phyloP scores from a whole-genome alignment of 306 rosid genomes.

The Lotus japonicus region DNA sequence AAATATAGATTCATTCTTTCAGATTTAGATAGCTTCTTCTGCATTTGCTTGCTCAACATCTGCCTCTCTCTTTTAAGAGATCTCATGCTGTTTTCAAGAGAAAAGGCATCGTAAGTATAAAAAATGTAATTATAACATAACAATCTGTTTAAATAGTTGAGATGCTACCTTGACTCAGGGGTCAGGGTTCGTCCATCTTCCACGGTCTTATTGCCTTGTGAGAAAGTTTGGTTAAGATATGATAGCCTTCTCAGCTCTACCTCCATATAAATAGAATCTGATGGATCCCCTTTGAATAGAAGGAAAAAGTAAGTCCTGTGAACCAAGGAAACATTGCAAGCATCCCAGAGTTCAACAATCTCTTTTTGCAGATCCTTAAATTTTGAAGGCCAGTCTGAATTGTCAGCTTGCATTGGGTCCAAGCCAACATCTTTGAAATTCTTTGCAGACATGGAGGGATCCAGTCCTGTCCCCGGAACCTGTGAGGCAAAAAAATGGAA shows the following conservation, averaged over 20 bases:
- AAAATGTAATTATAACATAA: no score
- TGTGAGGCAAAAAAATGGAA: slow-evolving; percentile 29
- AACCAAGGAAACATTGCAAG: slow-evolving; percentile 78
- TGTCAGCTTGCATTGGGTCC: slow-evolving; percentile 59
- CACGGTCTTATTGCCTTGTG: slow-evolving; percentile 39
- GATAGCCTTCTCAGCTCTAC: slow-evolving; percentile 80
- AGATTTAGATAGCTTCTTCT: slow-evolving; percentile 44
- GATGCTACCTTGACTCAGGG: slow-evolving; percentile 55
- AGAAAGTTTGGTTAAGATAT: slow-evolving; percentile 60
- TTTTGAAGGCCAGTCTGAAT: slow-evolving; percentile 72
- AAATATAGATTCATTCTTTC: slow-evolving; percentile 59
- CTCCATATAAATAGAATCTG: slow-evolving; percentile 83
- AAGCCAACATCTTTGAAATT: slow-evolving; percentile 61
- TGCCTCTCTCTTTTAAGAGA: slow-evolving; percentile 69
- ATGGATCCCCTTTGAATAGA: slow-evolving; percentile 67
- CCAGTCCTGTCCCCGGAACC: slow-evolving; percentile 38
- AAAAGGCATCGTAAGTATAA: no score
- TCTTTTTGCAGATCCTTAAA: slow-evolving; percentile 72
- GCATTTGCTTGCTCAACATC: slow-evolving; percentile 74
- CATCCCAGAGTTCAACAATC: slow-evolving; percentile 77
- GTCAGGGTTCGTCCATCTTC: slow-evolving; percentile 57
- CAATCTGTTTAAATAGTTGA: not conserved
- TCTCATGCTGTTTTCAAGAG: slow-evolving; percentile 45
- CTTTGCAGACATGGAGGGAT: slow-evolving; percentile 22
- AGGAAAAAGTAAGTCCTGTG: slow-evolving; percentile 95